A percentile compares a stretch with the other conserved stretches of the same genome.
Evolutionary conservation across 2,329 filamentous ascomycete genomes (phyloP).

Genomic region (Epichloe uncinata): DNA sequence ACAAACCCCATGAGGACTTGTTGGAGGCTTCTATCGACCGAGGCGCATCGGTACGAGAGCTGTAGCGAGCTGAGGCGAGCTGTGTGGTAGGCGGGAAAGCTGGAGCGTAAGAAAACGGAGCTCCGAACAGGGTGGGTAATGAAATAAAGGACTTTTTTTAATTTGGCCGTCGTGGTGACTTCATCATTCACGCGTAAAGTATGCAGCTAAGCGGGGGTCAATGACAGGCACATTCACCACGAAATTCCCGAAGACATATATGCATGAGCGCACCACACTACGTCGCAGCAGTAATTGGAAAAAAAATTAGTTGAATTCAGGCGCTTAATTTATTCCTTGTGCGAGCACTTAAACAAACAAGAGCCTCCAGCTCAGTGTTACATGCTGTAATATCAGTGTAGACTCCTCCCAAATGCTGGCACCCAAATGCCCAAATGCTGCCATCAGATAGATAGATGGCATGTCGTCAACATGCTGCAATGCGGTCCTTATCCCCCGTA

Average conservation of each 20-base stretch:
- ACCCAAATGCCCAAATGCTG: neutral
- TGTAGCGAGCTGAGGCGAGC: neutral
- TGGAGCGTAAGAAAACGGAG: neutral
- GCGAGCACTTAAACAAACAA: neutral
- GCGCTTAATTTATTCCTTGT: neutral
- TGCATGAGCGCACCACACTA: neutral
- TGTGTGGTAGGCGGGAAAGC: neutral
- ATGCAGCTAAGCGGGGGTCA: conserved; percentile 2
- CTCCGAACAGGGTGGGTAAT: neutral
- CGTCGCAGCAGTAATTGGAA: neutral
- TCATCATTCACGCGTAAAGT: neutral
- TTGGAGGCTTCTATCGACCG: conserved; percentile 12
- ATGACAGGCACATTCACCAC: neutral
- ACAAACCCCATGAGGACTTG: conserved; percentile 41
- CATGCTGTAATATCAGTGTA: neutral
- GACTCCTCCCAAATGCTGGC: neutral
- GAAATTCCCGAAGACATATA: neutral
- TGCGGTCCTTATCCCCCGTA: neutral
- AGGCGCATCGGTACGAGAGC: conserved; percentile 12
- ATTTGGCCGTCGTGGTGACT: neutral
- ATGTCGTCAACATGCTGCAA: neutral
- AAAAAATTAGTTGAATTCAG: neutral
- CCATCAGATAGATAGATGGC: neutral
- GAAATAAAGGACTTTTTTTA: neutral
- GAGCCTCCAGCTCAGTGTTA: neutral